phyloP scores from a whole-genome alignment of 129 eudicot species.

The Pulicaria dysenterica region DNA sequence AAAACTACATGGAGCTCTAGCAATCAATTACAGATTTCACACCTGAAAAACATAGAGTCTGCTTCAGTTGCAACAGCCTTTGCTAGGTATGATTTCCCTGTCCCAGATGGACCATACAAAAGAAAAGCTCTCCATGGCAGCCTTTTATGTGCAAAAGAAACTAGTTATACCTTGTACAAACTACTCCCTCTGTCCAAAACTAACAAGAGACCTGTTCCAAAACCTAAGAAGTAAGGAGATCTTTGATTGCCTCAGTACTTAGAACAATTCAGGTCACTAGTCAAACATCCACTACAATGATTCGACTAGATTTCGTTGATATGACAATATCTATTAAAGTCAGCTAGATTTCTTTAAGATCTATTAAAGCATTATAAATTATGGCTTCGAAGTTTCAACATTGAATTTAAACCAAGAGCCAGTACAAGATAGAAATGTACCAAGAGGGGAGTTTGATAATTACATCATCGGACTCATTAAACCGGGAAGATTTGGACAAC shows the following conservation, averaged over 20 bases:
- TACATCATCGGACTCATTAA: neutral
- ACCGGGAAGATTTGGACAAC: neutral
- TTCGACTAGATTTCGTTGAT: too few relatives aligned
- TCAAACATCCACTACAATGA: too few relatives aligned
- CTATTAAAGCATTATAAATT: neutral
- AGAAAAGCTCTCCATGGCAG: conserved; percentile 95
- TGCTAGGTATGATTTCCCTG: conserved; percentile 90
- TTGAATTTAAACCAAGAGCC: neutral
- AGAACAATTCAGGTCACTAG: too few relatives aligned
- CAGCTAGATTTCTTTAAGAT: too few relatives aligned
- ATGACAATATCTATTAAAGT: too few relatives aligned
- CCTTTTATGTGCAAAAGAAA: conserved; percentile 57
- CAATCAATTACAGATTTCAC: neutral
- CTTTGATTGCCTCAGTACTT: too few relatives aligned
- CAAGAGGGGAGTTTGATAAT: neutral
- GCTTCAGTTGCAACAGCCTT: conserved; percentile 96
- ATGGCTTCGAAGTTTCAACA: neutral
- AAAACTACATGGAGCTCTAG: neutral
- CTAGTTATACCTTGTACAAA: conserved; percentile 5
- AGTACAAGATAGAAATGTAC: neutral
- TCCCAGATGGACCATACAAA: conserved; percentile 89
- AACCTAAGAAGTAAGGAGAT: too few relatives aligned
- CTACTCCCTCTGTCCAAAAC: neutral
- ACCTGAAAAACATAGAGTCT: conserved; percentile 90
- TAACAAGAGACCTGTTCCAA: neutral